These are phyloP conservation scores for Rachicladosporium sp. DNA, from an alignment of 2,329 filamentous ascomycete genomes.

Conservation along the genomic window DNA sequence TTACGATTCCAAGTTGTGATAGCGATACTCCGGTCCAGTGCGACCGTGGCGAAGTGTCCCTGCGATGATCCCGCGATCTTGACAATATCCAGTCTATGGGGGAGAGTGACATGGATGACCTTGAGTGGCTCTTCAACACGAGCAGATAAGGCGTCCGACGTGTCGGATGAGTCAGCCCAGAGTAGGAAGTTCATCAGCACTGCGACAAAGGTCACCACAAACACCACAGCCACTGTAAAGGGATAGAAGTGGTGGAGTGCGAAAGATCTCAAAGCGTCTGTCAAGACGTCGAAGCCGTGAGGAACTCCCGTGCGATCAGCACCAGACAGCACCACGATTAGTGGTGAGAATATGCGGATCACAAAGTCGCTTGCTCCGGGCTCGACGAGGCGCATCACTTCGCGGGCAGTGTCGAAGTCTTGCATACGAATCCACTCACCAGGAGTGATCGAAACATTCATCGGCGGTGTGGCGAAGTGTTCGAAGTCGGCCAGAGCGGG, in stretches of 20 bases:
- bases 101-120: constrained; percentile 47
- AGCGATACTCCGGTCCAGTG: constrained; percentile 54
- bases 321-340: constrained; percentile 58
- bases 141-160: constrained; percentile 32
- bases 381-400: constrained; percentile 65
- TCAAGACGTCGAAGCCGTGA: constrained; percentile 36
- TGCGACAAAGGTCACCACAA: constrained; percentile 52
- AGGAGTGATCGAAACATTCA: constrained; percentile 65
- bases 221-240: constrained; percentile 51
- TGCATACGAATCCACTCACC: constrained; percentile 65
- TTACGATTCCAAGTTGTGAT: constrained; percentile 13
- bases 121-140: constrained; percentile 43
- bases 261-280: constrained; percentile 38
- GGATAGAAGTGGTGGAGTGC: constrained; percentile 55
- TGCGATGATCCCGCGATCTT: constrained; percentile 50
- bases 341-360: constrained; percentile 60
- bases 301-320: constrained; percentile 50
- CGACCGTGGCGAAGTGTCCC: constrained; percentile 56
- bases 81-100: constrained; percentile 58
- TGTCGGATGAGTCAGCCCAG: constrained; percentile 46
- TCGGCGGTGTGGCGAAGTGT: constrained; percentile 36
- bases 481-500: constrained; percentile 14
- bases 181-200: constrained; percentile 64
- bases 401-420: constrained; percentile 65
- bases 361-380: constrained; percentile 59